Base-by-base conservation (phyloP, 2,329 filamentous ascomycete species). In the Calonectria crousiana region DNA sequence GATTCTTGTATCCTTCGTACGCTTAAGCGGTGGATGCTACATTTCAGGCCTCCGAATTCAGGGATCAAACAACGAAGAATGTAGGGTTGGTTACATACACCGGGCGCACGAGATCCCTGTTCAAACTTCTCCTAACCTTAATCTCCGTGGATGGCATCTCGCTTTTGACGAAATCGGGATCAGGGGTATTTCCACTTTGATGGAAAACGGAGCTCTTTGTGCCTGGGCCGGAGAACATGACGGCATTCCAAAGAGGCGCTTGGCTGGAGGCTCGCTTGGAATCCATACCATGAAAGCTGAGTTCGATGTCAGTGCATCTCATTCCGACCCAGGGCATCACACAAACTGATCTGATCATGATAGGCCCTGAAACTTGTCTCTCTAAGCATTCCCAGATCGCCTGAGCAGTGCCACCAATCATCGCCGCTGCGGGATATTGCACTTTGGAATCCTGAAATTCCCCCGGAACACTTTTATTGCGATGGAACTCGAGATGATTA, bases 61-160 rank as follows among this genome's bases (percentile, higher is more conserved):
- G 9, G 16, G 36, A 16, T 52, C 26, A 8, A 44, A 67, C 16
- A 69, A 68, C 3, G 11, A 64, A 4, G 26, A 44, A 11, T 34
- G 26, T 6, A 30, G 14, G 6, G 28, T 72, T 16, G 74, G 74
- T 13, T 75, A 75, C 11, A 69, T 75, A 16, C 69, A 74, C n/a
- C 20, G 20, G 23, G 11, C 23, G 9, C 16, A 41, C 13, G 69
- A 74, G 28, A 20, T 69, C 14, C 32, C n/a, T 28, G 28, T 76
- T 32, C 3, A 16, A 10, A 72, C 72, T 18, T 14, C 38, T 16
- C 23, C 26, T n/a, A 9, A 16, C 1, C 68, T 56, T 26, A 6
- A 30, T 16, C 68, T 76, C n/a, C 53, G 30, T 4, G 72, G 72
- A 3, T 75, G 71, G 71, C 62, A 70, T 5, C 13, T 74, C 1